Base-by-base conservation (phyloP, 1,284 basidiomycete species). In the Volvariella volvacea region DNA sequence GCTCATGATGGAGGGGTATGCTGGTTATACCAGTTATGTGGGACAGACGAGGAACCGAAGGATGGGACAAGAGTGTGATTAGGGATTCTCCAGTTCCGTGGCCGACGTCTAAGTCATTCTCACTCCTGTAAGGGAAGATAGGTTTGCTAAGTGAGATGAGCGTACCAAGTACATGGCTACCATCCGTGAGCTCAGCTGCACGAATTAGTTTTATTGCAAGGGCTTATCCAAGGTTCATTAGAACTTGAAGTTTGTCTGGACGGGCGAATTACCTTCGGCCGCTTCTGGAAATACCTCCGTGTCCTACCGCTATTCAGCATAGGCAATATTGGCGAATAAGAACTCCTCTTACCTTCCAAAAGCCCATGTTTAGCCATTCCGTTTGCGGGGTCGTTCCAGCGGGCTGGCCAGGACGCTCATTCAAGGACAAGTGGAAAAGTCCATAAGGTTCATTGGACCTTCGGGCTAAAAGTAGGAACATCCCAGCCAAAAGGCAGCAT, bases 21-120 rank as follows among this genome's bases (percentile, higher is more conserved):
- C 75, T 78, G 9, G 84, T 85, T 31, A 88, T 76, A 7, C 80
- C 85, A 16, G 67, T 66, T 8, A 88, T 52, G 43, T 61, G 54
- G 1, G 64, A 58, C 4, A 76, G 80, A 7, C 68, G 70, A 10
- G 76, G 72, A 19, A 78, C 62, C 30, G 60, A 52, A 15, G 67
- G 63, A 52, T 67, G 59, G 2, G 64, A 64, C 31, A 77, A 61
- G 12, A 75, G 67, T 32, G 74, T 50, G 44, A 85, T 56, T 7
- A 87, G 65, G 0, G 83, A 86, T 59, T 86, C 83, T 34, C 84
- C 84, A 20, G 76, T 77, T 19, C 83, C 84, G 58, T 84, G 77
- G 7, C 83, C 85, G 20, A 87, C 77, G 58, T 88, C 81, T 80
- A n/a, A n/a, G n/a, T n/a, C n/a, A n/a, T n/a, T n/a, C n/a, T n/a